phyloP scores from a whole-genome alignment of 768 basidiomycete species.

The Lentinula boryana region DNA sequence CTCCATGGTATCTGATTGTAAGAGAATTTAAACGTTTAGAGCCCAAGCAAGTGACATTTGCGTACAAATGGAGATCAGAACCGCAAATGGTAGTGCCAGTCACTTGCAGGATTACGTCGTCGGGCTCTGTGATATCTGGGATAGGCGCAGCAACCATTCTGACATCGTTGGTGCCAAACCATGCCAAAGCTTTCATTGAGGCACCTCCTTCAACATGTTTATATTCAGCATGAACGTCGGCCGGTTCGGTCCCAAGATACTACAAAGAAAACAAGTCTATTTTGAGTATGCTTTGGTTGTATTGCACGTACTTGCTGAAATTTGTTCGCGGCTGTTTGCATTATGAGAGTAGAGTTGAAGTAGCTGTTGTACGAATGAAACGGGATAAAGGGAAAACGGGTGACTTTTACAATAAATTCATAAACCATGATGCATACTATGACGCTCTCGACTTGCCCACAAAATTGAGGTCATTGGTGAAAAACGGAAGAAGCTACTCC shows the following conservation, averaged over 20 bases:
- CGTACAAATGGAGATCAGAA: slow-evolving; percentile 53
- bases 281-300: background rate
- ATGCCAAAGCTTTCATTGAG: slow-evolving; percentile 65
- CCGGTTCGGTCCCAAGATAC: slow-evolving; percentile 33
- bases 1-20: slow-evolving; percentile 47
- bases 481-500: no score
- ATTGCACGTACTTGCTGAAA: slow-evolving; percentile 17
- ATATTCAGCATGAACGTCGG: slow-evolving; percentile 36
- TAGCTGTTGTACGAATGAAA: no score
- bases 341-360: slow-evolving; percentile 1
- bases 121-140: slow-evolving; percentile 60
- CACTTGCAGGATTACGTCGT: slow-evolving; percentile 70
- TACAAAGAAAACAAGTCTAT: slow-evolving; percentile 8
- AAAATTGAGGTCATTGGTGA: no score
- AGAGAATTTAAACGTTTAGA: background rate
- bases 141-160: slow-evolving; percentile 32
- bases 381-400: no score
- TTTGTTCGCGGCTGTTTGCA: slow-evolving; percentile 27
- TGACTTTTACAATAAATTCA: no score
- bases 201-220: slow-evolving; percentile 42
- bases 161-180: slow-evolving; percentile 54
- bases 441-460: no score
- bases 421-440: no score
- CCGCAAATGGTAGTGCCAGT: slow-evolving; percentile 76
- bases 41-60: background rate